These are phyloP conservation scores for Venturia carpophila DNA, from an alignment of 2,329 filamentous ascomycete genomes.

Conservation along the genomic window DNA sequence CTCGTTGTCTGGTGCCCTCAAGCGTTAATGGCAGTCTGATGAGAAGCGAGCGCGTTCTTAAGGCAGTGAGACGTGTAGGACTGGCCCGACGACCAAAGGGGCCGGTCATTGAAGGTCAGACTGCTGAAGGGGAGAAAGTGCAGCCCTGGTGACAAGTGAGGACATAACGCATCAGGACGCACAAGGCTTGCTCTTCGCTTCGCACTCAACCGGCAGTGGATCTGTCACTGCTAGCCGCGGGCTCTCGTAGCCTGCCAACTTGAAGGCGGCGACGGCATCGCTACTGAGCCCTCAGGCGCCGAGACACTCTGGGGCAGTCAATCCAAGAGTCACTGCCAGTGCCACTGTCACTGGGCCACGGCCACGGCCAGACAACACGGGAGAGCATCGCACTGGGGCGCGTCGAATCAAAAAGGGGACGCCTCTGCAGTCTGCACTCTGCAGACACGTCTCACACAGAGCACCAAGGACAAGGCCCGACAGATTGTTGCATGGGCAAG, in stretches of 20 bases:
- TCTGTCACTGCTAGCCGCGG: neutral
- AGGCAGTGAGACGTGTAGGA: slow-evolving; percentile 14
- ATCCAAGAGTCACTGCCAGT: slow-evolving; percentile 6
- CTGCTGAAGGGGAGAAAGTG: neutral
- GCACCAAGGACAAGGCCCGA: slow-evolving; percentile 5
- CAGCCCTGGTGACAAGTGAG: slow-evolving; percentile 9
- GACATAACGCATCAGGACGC: slow-evolving; percentile 9
- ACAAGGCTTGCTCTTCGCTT: neutral
- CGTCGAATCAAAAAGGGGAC: neutral
- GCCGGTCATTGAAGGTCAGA: neutral
- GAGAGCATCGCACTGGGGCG: neutral
- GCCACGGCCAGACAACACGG: neutral
- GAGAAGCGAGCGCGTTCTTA: slow-evolving; percentile 15
- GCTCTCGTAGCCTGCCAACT: slow-evolving; percentile 5
- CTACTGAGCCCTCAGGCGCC: neutral
- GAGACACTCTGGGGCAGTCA: neutral
- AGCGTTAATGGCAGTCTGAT: slow-evolving; percentile 10
- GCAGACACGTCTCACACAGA: slow-evolving; percentile 1
- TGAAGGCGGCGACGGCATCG: neutral
- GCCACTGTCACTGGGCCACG: neutral
- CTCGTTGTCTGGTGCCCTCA: slow-evolving; percentile 5
- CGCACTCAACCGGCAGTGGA: neutral
- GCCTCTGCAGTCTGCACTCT: neutral
- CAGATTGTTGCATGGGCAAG: neutral
- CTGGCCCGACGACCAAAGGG: neutral